phyloP scores from a whole-genome alignment of 305 asterid species.

The Ajuga reptans region DNA sequence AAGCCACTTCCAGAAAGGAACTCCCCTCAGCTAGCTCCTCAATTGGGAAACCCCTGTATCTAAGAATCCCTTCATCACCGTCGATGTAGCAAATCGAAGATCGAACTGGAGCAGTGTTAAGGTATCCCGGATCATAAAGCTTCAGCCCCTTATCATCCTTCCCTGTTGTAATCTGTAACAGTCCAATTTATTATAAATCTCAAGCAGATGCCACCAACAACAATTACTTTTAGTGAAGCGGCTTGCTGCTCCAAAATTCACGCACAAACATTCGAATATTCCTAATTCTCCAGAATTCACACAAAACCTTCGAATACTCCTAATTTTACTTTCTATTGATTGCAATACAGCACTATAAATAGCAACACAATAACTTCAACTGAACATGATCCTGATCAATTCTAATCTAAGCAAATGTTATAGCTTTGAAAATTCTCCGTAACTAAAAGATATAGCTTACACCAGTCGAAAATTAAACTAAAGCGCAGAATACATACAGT shows the following conservation, averaged over 20 bases:
- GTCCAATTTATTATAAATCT: slow-evolving; percentile 21
- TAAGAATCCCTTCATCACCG: slow-evolving; percentile 95
- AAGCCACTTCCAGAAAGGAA: slow-evolving; percentile 87
- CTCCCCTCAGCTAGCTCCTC: slow-evolving; percentile 97
- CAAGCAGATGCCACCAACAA: neutral
- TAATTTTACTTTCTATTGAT: neutral
- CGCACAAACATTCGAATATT: neutral
- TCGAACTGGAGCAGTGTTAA: slow-evolving; percentile 94
- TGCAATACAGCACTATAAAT: neutral
- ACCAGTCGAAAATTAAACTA: neutral
- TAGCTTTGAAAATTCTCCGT: neutral
- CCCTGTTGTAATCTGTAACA: slow-evolving; percentile 65
- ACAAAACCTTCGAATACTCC: neutral
- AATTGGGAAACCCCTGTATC: slow-evolving; percentile 95
- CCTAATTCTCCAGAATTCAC: neutral
- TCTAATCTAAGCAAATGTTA: neutral
- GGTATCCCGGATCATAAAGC: slow-evolving; percentile 97
- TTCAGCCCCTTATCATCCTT: slow-evolving; percentile 89
- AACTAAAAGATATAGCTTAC: neutral
- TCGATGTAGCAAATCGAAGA: slow-evolving; percentile 90
- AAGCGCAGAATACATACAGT: neutral
- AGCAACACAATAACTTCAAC: neutral
- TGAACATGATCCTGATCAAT: slow-evolving; percentile 2
- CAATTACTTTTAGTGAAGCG: neutral
- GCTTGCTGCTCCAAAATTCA: neutral